Percentiles rank a stretch among this genome's conserved stretches.
Conservation (phyloP, 371 early-diverging fungal genomes). For the Sporodiniella umbellata region DNA sequence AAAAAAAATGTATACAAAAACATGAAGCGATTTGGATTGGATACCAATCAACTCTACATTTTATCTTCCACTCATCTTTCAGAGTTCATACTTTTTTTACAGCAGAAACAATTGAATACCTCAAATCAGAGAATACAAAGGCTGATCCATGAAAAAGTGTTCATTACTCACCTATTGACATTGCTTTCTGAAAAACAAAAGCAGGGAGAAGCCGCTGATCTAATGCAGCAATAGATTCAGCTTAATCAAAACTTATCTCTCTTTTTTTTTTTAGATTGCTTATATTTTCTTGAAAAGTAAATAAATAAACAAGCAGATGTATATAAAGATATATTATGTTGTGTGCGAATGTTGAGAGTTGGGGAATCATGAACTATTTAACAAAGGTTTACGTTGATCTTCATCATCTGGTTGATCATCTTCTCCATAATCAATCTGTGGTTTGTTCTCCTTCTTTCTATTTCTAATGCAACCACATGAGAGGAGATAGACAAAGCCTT, state of each 20-base stretch:
- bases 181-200: background rate
- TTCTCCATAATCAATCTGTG: background rate
- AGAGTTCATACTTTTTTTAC: conserved; percentile 20
- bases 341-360: too few species aligned
- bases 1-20: conserved; percentile 13
- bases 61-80: conserved; percentile 21
- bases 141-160: conserved; percentile 32
- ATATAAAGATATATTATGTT: too few species aligned
- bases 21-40: conserved; percentile 19
- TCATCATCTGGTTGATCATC: conserved; percentile 10
- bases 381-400: too few species aligned
- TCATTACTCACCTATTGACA: conserved; percentile 22
- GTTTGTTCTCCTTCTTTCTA: background rate
- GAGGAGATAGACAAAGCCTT: conserved; percentile 1
- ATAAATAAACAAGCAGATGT: too few species aligned
- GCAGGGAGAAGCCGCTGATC: too few species aligned
- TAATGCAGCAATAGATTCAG: too few species aligned
- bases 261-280: background rate
- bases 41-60: conserved; percentile 23
- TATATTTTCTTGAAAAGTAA: background rate
- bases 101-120: conserved; percentile 4
- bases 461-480: conserved; percentile 1
- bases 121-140: conserved; percentile 1
- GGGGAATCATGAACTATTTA: background rate
- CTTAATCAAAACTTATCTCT: background rate